Conservation (phyloP, 768 basidiomycete genomes). For the Phylloporus rhodoxanthus region DNA sequence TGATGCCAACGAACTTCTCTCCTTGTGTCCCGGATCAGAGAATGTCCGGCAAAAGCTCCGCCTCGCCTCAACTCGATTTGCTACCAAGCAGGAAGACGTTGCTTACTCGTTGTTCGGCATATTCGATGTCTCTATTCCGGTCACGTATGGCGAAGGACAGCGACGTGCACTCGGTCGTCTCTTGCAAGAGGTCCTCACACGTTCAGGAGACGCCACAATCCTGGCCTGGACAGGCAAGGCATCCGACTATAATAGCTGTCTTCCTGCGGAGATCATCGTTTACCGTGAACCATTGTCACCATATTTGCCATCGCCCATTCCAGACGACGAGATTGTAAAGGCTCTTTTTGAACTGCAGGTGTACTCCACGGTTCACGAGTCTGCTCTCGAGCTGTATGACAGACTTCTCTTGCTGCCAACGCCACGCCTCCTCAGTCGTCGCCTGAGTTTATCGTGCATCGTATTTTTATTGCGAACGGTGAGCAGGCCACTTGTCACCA, state of each 20-base stretch:
- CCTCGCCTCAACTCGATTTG: conserved; percentile 17
- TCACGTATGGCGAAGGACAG: conserved; percentile 23
- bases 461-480: conserved; percentile 11
- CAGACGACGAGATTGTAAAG: conserved; percentile 8
- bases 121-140: conserved; percentile 15
- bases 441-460: conserved; percentile 12
- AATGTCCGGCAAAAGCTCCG: conserved; percentile 14
- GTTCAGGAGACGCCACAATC: conserved; percentile 11
- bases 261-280: conserved; percentile 17
- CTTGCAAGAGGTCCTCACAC: conserved; percentile 11
- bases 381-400: conserved; percentile 10
- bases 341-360: conserved; percentile 3
- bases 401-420: conserved; percentile 8
- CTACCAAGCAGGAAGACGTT: conserved; percentile 22
- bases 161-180: conserved; percentile 21
- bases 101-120: conserved; percentile 27
- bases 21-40: conserved; percentile 12
- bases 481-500: conserved; percentile 1
- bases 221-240: conserved; percentile 18
- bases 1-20: conserved; percentile 4
- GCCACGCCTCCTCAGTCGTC: conserved; percentile 13
- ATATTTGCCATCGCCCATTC: conserved; percentile 4
- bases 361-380: not conserved
- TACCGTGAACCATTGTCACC: conserved; percentile 7
- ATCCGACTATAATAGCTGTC: conserved; percentile 21